These are phyloP conservation scores for Lolium multiflorum DNA, from an alignment of 176 grass and related monocot species.

Conservation along the genomic window DNA sequence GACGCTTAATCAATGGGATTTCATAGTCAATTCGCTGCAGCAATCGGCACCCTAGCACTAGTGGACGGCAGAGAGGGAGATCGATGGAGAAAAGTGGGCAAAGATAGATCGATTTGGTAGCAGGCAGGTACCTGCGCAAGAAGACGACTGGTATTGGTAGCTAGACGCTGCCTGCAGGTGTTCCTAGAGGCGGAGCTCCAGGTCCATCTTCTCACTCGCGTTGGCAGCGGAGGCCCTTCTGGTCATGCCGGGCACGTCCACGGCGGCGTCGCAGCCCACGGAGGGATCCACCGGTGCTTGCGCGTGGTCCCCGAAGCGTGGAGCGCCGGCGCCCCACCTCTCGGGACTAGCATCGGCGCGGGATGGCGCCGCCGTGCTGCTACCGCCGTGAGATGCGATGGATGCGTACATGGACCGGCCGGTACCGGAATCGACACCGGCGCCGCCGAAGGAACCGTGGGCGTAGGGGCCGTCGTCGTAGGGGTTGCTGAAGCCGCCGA, in stretches of 20 bases:
- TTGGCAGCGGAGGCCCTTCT: constrained; percentile 30
- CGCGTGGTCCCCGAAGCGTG: constrained; percentile 30
- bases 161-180: background rate
- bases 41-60: background rate
- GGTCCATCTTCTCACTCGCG: constrained; percentile 33
- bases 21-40: background rate
- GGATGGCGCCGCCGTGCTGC: background rate
- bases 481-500: constrained; percentile 12
- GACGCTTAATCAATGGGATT: background rate
- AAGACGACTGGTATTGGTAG: background rate
- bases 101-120: background rate
- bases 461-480: background rate
- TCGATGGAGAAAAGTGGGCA: background rate
- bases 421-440: background rate
- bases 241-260: constrained; percentile 45
- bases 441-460: background rate
- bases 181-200: constrained; percentile 58
- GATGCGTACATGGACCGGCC: background rate
- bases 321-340: background rate
- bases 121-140: constrained; percentile 12
- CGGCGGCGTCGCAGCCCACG: constrained; percentile 24
- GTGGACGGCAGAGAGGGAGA: constrained; percentile 1
- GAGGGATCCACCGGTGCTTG: background rate
- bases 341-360: background rate
- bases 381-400: constrained; percentile 29